Evolutionary conservation across 1,284 basidiomycete species (phyloP).

Genomic region (Puccinia triticina): DNA sequence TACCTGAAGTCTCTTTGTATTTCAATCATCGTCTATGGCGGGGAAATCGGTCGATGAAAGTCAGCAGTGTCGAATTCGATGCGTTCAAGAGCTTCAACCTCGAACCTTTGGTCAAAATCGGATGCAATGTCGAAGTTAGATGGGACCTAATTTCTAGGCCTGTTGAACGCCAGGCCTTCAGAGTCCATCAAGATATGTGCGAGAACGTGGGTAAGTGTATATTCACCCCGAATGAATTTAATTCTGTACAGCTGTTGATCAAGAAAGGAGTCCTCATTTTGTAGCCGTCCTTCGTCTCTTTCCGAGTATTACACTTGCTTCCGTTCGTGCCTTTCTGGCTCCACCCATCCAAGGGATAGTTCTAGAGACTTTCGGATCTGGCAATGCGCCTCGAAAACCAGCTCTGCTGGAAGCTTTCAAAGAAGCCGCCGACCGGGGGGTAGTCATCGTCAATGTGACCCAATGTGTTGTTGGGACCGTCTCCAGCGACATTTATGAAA

Average conservation of each 20-base stretch:
- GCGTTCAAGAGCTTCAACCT: slow-evolving; percentile 87
- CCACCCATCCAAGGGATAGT: slow-evolving; percentile 77
- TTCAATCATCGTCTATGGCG: slow-evolving; percentile 85
- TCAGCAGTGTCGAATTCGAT: slow-evolving; percentile 79
- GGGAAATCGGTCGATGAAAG: slow-evolving; percentile 77
- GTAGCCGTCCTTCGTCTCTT: slow-evolving; percentile 62
- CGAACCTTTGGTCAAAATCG: slow-evolving; percentile 81
- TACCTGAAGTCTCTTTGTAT: slow-evolving; percentile 77
- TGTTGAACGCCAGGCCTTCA: slow-evolving; percentile 68
- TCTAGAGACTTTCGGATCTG: slow-evolving; percentile 85
- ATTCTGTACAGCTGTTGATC: background rate
- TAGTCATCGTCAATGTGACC: slow-evolving; percentile 86
- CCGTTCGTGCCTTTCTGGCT: slow-evolving; percentile 72
- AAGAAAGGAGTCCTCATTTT: slow-evolving; percentile 67
- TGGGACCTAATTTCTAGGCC: slow-evolving; percentile 54
- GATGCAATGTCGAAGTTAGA: slow-evolving; percentile 72
- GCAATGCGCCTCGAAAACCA: slow-evolving; percentile 63
- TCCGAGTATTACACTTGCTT: slow-evolving; percentile 64
- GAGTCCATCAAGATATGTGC: slow-evolving; percentile 70
- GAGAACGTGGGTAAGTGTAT: slow-evolving; percentile 70
- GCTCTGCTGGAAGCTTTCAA: slow-evolving; percentile 67
- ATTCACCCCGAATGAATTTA: background rate
- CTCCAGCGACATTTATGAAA: slow-evolving; percentile 70
- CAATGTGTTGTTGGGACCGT: slow-evolving; percentile 84
- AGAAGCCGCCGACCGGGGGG: slow-evolving; percentile 77